Base-by-base conservation (phyloP, 106 monocot species). In the Allium fistulosum region DNA sequence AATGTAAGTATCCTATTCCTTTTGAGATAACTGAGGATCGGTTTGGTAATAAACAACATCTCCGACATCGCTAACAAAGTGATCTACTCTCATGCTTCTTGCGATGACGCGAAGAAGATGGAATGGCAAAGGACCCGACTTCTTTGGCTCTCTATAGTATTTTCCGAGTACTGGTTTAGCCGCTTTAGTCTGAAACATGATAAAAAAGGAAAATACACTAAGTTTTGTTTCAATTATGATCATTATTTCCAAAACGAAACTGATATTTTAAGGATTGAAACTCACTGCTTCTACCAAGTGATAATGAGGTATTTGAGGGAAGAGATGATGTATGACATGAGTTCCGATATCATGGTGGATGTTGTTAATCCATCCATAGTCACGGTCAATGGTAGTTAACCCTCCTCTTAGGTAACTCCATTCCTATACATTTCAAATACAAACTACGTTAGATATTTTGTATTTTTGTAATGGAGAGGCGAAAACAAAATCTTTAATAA, bases 271-370 rank as follows among this genome's bases (percentile, higher is more conserved):
- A 22, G 22, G 22, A 13, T 46, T 58, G 9, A 0, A 28, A 81
- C 93, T 90, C 66, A 94, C 93, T 16, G 93, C 93, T 75, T 94
- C 93, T 58, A 86, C 64, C 49, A 94, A 66, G 76, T 90, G 68
- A 74, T 94, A 94, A 53, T 94, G 93, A 14, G 93, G 93, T 68
- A 94, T 94, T 53, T 94, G 93, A 1, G 93, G 93, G 78, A 94
- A 94, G 62, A 94, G 90, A 61, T 94, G 93, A 73, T 94, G 93
- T 46, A 94, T 82, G 37, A 94, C 93, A 94, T 94, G 93, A 58
- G 93, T 94, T 8, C 86, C 89, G 62, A 94, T 94, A 61, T 94
- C 86, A 70, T 94, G 93, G 68, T 94, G 93, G 72, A 94, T 84
- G 75, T 84, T 94, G 80, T 90, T 94, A 48, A 94, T 78, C 93